phyloP scores from a whole-genome alignment of 2,329 filamentous ascomycete genomes.

The Amylocarpus encephaloides region DNA sequence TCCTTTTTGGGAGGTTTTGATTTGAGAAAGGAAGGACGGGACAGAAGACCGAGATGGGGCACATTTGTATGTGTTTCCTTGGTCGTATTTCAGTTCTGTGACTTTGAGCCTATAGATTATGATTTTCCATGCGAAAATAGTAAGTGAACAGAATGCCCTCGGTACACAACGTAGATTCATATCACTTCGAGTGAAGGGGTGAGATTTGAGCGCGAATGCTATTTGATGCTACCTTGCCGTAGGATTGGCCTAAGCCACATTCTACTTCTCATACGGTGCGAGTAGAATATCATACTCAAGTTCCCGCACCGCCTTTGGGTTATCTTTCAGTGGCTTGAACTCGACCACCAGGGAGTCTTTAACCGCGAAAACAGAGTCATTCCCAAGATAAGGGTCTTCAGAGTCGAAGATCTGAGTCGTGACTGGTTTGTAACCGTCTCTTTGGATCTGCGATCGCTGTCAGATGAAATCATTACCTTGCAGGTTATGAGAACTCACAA shows the following conservation, averaged over 20 bases:
- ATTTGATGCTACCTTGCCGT: too few relatives aligned
- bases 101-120: too few relatives aligned
- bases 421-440: slow-evolving; percentile 52
- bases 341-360: slow-evolving; percentile 46
- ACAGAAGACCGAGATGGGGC: too few relatives aligned
- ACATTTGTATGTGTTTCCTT: too few relatives aligned
- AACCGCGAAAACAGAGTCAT: slow-evolving; percentile 46
- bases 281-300: slow-evolving; percentile 28
- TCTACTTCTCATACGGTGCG: slow-evolving; percentile 1
- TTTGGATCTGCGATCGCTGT: slow-evolving; percentile 13
- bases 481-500: slow-evolving; percentile 36
- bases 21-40: too few relatives aligned
- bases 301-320: slow-evolving; percentile 31
- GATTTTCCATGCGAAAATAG: too few relatives aligned
- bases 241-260: neutral
- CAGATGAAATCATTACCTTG: neutral
- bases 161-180: too few relatives aligned
- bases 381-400: slow-evolving; percentile 55
- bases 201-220: too few relatives aligned
- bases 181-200: too few relatives aligned
- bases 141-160: too few relatives aligned
- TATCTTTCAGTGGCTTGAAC: slow-evolving; percentile 40
- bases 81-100: too few relatives aligned
- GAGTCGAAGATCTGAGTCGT: slow-evolving; percentile 74
- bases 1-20: too few relatives aligned